Evolutionary conservation across 2,329 filamentous ascomycete species (phyloP).

Genomic region (Diaporthe sp.): DNA sequence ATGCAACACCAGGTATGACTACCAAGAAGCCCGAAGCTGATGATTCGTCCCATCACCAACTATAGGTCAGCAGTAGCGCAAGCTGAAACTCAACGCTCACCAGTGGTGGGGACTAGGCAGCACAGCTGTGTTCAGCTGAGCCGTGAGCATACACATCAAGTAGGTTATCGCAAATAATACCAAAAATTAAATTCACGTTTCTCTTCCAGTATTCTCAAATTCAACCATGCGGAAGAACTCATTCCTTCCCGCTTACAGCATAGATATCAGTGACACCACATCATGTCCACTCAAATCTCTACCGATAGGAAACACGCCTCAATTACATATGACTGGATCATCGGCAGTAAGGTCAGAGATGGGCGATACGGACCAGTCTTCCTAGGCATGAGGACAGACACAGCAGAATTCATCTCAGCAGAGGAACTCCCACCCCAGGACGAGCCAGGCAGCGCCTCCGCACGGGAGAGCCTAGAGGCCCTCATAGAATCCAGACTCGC

Average conservation of each 20-base stretch:
- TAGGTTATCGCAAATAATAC: no score
- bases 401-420: constrained; percentile 25
- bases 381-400: constrained; percentile 24
- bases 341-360: constrained; percentile 22
- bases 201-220: neutral
- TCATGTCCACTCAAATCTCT: neutral
- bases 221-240: neutral
- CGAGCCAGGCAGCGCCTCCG: neutral
- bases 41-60: neutral
- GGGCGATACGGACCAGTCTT: constrained; percentile 35
- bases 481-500: neutral
- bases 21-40: neutral
- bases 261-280: neutral
- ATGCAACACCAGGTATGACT: neutral
- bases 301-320: neutral
- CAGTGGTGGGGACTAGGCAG: neutral
- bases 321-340: constrained; percentile 3
- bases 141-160: neutral
- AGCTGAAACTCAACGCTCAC: neutral
- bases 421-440: constrained; percentile 20
- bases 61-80: neutral
- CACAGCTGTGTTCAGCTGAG: neutral
- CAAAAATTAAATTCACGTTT: neutral
- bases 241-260: neutral
- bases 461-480: neutral